Conservation (phyloP, 1,284 basidiomycete species). For the Gymnopus androsaceus region DNA sequence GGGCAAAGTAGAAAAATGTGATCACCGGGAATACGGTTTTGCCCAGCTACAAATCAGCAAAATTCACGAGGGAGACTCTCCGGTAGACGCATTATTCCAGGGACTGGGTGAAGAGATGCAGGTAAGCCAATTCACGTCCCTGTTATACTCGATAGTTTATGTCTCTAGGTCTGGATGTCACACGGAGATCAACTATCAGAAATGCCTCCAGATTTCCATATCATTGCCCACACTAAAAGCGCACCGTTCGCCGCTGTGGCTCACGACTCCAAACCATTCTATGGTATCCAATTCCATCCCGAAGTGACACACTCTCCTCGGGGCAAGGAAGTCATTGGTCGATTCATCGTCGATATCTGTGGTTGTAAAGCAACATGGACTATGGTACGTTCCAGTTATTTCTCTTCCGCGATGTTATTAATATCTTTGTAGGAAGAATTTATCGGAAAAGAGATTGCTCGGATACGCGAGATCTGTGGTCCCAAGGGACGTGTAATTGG, state of each 20-base stretch:
- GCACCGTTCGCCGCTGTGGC: slow-evolving; percentile 95
- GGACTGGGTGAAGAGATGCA: slow-evolving; percentile 83
- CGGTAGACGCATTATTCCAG: slow-evolving; percentile 77
- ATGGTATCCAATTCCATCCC: slow-evolving; percentile 98
- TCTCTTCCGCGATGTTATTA: neutral
- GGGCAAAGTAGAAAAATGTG: slow-evolving; percentile 86
- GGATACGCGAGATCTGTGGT: slow-evolving; percentile 95
- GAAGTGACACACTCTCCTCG: slow-evolving; percentile 95
- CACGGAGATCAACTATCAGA: slow-evolving; percentile 94
- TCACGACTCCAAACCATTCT: slow-evolving; percentile 88
- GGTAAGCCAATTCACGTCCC: slow-evolving; percentile 45
- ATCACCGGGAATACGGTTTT: slow-evolving; percentile 95
- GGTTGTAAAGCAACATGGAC: slow-evolving; percentile 88
- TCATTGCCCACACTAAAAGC: slow-evolving; percentile 85
- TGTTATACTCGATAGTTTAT: too few relatives aligned
- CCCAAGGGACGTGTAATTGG: slow-evolving; percentile 95
- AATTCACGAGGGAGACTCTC: slow-evolving; percentile 54
- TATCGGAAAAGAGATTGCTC: slow-evolving; percentile 94
- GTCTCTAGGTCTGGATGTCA: slow-evolving; percentile 99
- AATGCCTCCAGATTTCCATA: slow-evolving; percentile 83
- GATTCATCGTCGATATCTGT: slow-evolving; percentile 88
- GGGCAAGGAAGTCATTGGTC: slow-evolving; percentile 89
- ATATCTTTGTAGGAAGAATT: slow-evolving; percentile 84
- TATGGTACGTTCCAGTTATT: slow-evolving; percentile 63
- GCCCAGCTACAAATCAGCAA: slow-evolving; percentile 81